Evolutionary conservation across 1,139 yeast species (phyloP), one percentile per base, ranked within the genome.

Genomic region (Sugiyamaella castrensis): DNA sequence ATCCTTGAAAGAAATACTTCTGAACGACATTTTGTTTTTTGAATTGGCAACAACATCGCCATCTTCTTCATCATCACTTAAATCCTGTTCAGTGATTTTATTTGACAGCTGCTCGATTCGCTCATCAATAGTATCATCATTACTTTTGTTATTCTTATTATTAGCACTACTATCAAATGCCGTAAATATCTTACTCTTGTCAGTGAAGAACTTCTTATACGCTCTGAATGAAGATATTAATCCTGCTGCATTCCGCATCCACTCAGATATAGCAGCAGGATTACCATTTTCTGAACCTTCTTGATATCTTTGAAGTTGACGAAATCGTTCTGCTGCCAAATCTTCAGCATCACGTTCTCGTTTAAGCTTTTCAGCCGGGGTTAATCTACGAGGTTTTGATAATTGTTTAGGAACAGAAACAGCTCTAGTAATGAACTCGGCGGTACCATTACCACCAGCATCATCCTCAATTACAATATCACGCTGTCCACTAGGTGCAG

Each of bases 211-310:
- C 58, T 80, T 80, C 50, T 83, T 77, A 8, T 87, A 89, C 49
- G 82, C 79, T 29, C 85, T 79, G 63, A 92, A 91, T 56, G 87
- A 80, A 61, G 87, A 95, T 41, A 91, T 80, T 48, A 94, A 73
- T 55, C 86, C 95, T 2, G 87, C 79, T 0, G 95, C 96, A 10
- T 84, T 72, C 55, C 88, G 88, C 57, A 87, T 76, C 98, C 98
- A 92, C 10, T 88, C 80, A 11, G 77, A 73, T 0, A 82, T 79
- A 5, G 94, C 88, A 9, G 82, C 79, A 8, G 67, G 64, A 49
- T 84, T 84, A 2, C 36, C 40, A 8, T 42, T 13, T 4, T 16
- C 6, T 12, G 36, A 27, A 5, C 46, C 46, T 2, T 81, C 82
- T 66, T 65, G 77, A 47, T 84, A 75, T 47, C 84, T 71, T 33